Conservation (phyloP, 169 alveolate genomes). For the Ophryocystis elektroscirrha region DNA sequence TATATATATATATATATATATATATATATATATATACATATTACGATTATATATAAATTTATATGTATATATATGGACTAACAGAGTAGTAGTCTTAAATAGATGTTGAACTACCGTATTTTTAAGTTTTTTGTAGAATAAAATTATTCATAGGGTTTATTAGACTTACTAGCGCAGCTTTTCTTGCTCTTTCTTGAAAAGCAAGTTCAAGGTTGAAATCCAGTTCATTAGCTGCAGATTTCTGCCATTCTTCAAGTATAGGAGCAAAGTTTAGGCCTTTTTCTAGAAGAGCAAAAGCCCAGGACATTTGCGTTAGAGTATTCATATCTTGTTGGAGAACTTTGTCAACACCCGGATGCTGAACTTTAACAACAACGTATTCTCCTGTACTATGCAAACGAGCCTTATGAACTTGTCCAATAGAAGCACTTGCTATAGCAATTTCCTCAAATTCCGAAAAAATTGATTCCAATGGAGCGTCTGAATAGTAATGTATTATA, state of each 20-base stretch:
- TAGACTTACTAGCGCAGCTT: constrained; percentile 17
- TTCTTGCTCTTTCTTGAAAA: constrained; percentile 40
- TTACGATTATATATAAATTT: too few species aligned
- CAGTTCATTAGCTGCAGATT: constrained; percentile 47
- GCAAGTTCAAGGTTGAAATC: constrained; percentile 48
- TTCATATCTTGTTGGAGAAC: constrained; percentile 27
- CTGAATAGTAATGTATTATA: background rate
- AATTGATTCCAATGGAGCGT: constrained; percentile 3
- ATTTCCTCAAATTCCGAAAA: constrained; percentile 14
- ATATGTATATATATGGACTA: too few species aligned
- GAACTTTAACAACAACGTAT: constrained; percentile 30
- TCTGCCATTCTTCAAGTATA: constrained; percentile 55
- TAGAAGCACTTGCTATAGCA: constrained; percentile 37
- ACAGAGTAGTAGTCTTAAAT: too few species aligned
- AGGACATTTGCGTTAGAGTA: constrained; percentile 22
- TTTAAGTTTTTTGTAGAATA: background rate
- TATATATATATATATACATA: too few species aligned
- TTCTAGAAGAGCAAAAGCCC: constrained; percentile 45
- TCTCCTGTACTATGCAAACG: constrained; percentile 18
- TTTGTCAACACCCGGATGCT: constrained; percentile 28
- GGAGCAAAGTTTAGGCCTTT: constrained; percentile 26
- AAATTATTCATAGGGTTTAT: background rate
- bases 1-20: too few species aligned
- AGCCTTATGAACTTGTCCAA: constrained; percentile 37
- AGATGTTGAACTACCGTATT: too few species aligned